phyloP scores from a whole-genome alignment of 2,329 filamentous ascomycete species.

The Aspergillus proliferans region DNA sequence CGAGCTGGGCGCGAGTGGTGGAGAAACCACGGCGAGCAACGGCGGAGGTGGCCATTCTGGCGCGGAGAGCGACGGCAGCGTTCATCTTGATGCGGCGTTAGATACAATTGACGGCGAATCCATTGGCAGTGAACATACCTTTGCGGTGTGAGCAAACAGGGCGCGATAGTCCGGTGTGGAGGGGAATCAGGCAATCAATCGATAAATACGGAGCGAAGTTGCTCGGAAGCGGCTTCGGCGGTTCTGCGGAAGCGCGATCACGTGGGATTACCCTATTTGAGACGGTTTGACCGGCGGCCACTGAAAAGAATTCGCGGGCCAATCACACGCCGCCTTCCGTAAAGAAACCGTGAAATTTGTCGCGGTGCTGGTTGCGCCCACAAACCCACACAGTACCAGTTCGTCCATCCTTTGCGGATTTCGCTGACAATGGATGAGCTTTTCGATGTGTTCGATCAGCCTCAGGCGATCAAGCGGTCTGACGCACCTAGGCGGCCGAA shows the following conservation, averaged over 20 bases:
- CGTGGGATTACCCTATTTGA: constrained; percentile 7
- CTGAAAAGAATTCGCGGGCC: constrained; percentile 4
- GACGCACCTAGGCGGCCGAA: constrained; percentile 35
- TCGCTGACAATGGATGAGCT: constrained; percentile 62
- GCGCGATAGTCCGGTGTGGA: constrained; percentile 4
- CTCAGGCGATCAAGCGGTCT: constrained; percentile 38
- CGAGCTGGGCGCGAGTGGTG: constrained; percentile 76
- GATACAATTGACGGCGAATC: constrained; percentile 26
- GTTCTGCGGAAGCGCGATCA: constrained; percentile 7
- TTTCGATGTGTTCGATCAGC: constrained; percentile 71
- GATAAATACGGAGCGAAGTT: constrained; percentile 15
- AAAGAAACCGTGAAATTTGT: constrained; percentile 31
- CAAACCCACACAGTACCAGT: constrained; percentile 7
- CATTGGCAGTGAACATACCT: constrained; percentile 19
- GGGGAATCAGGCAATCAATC: constrained; percentile 18
- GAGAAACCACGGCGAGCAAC: constrained; percentile 91
- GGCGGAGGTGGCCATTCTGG: constrained; percentile 56
- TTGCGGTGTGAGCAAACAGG: constrained; percentile 16
- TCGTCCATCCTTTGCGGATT: constrained; percentile 12
- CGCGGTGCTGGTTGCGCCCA: constrained; percentile 16
- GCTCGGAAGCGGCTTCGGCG: constrained; percentile 4
- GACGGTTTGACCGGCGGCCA: constrained; percentile 16
- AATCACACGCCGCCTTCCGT: constrained; percentile 20
- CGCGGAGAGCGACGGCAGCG: constrained; percentile 59
- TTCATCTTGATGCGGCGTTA: constrained; percentile 63